Percentiles rank a stretch among this genome's conserved stretches.
Evolutionary conservation across 2,329 filamentous ascomycete species (phyloP).

Genomic region (Neurospora crassa): DNA sequence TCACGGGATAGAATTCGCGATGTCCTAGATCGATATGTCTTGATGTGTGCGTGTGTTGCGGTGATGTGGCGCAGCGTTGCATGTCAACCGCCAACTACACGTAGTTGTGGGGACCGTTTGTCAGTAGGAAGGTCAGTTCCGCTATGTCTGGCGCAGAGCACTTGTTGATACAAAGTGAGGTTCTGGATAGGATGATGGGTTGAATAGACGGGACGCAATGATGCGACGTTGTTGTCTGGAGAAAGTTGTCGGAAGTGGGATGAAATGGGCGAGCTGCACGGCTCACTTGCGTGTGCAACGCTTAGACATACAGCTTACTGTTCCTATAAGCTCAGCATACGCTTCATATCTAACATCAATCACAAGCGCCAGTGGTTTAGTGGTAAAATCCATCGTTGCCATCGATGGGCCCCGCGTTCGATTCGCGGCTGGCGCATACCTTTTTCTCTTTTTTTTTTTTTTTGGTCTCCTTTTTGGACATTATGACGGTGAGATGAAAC

Average conservation of each 20-base stretch:
- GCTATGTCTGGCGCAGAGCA: neutral
- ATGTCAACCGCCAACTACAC: too few species aligned
- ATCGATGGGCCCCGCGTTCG: slow-evolving; percentile 34
- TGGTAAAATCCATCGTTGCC: slow-evolving; percentile 46
- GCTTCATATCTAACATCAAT: fast-evolving
- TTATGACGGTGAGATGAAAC: fast-evolving
- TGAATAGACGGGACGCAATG: neutral
- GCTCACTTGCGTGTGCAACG: too few species aligned
- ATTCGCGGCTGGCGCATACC: slow-evolving; percentile 18
- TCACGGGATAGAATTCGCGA: neutral
- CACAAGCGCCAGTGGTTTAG: slow-evolving; percentile 32
- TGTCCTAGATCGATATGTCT: neutral
- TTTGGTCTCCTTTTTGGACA: neutral
- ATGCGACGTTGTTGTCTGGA: neutral
- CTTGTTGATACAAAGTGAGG: neutral
- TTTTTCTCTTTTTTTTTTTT: neutral
- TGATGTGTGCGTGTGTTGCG: neutral
- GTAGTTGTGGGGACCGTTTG: too few species aligned
- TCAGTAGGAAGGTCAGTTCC: neutral
- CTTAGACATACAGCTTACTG: fast-evolving
- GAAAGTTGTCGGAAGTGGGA: neutral
- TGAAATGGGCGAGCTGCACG: neutral
- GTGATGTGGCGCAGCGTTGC: neutral
- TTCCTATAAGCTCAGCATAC: fast-evolving
- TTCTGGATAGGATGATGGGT: neutral